phyloP scores from a whole-genome alignment of 345 rosid species.

The Brassica nigra region DNA sequence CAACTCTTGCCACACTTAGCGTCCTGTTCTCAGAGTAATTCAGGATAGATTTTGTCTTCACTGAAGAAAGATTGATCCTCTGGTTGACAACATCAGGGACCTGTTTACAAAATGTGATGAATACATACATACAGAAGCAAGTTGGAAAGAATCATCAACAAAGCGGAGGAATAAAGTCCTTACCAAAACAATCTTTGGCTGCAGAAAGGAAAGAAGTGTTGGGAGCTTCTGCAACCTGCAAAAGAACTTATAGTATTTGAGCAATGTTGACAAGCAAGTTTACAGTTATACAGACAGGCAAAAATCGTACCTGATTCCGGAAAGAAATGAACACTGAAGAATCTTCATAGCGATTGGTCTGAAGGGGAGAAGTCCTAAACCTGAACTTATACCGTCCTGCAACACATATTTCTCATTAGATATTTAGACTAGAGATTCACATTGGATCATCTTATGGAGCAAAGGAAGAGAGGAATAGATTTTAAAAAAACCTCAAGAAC shows the following conservation, averaged over 20 bases:
- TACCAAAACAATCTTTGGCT: slow-evolving; percentile 74
- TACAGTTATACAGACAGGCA: neutral
- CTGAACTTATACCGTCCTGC: slow-evolving; percentile 63
- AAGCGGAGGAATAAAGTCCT: neutral
- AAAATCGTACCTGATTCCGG: slow-evolving; percentile 64
- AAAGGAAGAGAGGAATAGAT: neutral
- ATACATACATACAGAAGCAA: neutral
- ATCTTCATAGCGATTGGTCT: slow-evolving; percentile 72
- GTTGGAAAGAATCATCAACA: neutral
- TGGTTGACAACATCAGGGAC: slow-evolving; percentile 58
- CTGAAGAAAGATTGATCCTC: slow-evolving; percentile 37
- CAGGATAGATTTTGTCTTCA: slow-evolving; percentile 37
- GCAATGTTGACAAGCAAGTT: neutral
- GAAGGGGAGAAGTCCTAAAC: slow-evolving; percentile 74
- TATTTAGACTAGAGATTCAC: slow-evolving; percentile 9
- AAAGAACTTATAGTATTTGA: slow-evolving; percentile 3
- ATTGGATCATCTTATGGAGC: neutral
- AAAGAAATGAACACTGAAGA: slow-evolving; percentile 79
- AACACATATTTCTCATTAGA: slow-evolving; percentile 34
- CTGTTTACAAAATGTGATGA: slow-evolving; percentile 43
- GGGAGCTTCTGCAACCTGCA: slow-evolving; percentile 54
- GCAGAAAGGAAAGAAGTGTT: slow-evolving; percentile 55
- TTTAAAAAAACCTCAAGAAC: slow-evolving; percentile 73
- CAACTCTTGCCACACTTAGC: slow-evolving; percentile 42
- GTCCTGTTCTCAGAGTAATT: slow-evolving; percentile 59